Conservation (phyloP, 1,284 basidiomycete genomes). For the Naganishia cerealis region DNA sequence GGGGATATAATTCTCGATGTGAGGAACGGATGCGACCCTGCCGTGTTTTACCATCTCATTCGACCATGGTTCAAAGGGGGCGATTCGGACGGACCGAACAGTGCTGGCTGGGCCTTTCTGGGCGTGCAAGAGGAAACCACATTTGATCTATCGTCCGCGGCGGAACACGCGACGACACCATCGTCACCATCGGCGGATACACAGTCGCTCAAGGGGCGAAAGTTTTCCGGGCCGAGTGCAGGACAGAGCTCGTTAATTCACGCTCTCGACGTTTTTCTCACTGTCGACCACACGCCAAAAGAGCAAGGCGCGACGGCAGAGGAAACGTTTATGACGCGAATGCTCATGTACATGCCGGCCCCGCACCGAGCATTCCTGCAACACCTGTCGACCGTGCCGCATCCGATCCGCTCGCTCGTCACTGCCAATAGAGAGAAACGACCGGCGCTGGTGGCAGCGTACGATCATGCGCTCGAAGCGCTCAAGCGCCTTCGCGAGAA, state of each 20-base stretch:
- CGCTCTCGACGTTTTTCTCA: slow-evolving; percentile 83
- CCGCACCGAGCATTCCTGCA: slow-evolving; percentile 84
- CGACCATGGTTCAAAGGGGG: slow-evolving; percentile 90
- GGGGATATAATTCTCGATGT: slow-evolving; percentile 66
- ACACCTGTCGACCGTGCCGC: slow-evolving; percentile 68
- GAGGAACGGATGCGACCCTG: slow-evolving; percentile 72
- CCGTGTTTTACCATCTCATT: slow-evolving; percentile 77
- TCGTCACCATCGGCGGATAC: not conserved
- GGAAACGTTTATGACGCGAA: slow-evolving; percentile 68
- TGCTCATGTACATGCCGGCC: slow-evolving; percentile 86
- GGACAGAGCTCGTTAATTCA: slow-evolving; percentile 88
- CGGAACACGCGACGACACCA: slow-evolving; percentile 55
- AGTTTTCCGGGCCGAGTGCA: slow-evolving; percentile 80
- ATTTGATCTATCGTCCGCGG: slow-evolving; percentile 52
- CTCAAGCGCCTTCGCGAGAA: slow-evolving; percentile 80
- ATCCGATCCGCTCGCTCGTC: slow-evolving; percentile 59
- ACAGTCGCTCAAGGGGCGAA: slow-evolving; percentile 52
- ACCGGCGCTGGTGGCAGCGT: slow-evolving; percentile 61
- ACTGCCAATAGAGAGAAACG: slow-evolving; percentile 43
- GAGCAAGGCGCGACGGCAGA: slow-evolving; percentile 49
- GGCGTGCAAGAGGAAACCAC: slow-evolving; percentile 63
- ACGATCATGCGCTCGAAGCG: slow-evolving; percentile 70
- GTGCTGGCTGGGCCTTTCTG: slow-evolving; percentile 75
- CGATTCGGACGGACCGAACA: slow-evolving; percentile 65
- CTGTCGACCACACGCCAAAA: slow-evolving; percentile 65